Evolutionary conservation across 768 basidiomycete species (phyloP), one percentile per base, ranked within the genome.

Genomic region (Suillus subaureus): DNA sequence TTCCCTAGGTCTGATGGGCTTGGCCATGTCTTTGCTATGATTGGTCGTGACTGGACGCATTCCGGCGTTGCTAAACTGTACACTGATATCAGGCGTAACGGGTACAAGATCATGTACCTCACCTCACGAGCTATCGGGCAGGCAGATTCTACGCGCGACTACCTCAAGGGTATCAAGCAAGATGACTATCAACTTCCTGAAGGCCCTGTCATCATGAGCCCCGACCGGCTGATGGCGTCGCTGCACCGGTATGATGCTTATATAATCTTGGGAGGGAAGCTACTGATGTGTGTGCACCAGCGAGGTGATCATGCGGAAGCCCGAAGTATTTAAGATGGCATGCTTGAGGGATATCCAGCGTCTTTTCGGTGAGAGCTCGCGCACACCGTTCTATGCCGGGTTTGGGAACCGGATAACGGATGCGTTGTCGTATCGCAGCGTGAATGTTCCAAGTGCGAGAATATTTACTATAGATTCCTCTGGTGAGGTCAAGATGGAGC

Each of bases 281-380:
- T n/a, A 39, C 15, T 49, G 15, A 60, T 66, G 13, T 4, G 13
- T 4, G 6, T 8, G 31, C 64, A 63, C 11, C 71, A 97, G 96
- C 5, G 97, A 99, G 79, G 97, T 99, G 18, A 97, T 99, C 73
- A 93, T 99, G 91, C 90, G 96, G 43, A 98, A 99, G 77, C 97
- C 97, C 0, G 97, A 99, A 74, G 86, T 99, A n/a, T 99, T 99
- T 86, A 99, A 99, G 81, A 99, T 99, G 97, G 96, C 97, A 2
- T 98, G 96, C 79, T 79, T 99, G 65, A 86, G 96, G 51, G 97
- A 99, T 78, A 97, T 99, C 62, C 93, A 93, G 69, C 83, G 95
- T 26, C 77, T 99, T 7, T 99, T 98, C 73, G 92, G 92, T 6
- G 87, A 89, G 43, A 82, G 82, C 35, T 78, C 82, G 39, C 82